Percentiles rank a stretch among this genome's conserved stretches.
Evolutionary conservation across 2,329 filamentous ascomycete genomes (phyloP).

Genomic region (Ophiosphaerella herpotricha): DNA sequence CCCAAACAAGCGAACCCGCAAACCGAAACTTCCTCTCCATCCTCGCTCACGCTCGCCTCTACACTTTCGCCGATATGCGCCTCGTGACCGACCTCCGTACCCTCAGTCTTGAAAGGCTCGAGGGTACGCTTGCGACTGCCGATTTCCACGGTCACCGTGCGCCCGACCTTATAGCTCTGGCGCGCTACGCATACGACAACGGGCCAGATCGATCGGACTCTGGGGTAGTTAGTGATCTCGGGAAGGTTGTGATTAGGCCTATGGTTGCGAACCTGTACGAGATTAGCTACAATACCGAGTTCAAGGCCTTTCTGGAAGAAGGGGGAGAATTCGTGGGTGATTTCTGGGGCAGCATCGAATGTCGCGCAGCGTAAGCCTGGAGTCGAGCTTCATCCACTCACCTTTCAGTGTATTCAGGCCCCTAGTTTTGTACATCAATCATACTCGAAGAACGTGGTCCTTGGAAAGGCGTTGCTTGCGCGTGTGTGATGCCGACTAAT

Average conservation of each 20-base stretch:
- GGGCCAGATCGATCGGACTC: conserved; percentile 11
- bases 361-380: conserved; percentile 1
- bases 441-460: no score
- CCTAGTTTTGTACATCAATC: no score
- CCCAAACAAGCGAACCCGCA: not conserved
- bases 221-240: conserved; percentile 23
- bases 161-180: conserved; percentile 25
- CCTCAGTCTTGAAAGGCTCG: conserved; percentile 33
- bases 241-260: conserved; percentile 28
- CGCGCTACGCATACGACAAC: conserved; percentile 28
- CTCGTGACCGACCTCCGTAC: conserved; percentile 28
- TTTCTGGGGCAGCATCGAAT: conserved; percentile 5
- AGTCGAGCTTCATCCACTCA: no score
- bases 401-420: no score
- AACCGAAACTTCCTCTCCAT: conserved; percentile 26
- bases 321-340: conserved; percentile 34
- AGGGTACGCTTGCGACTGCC: conserved; percentile 30
- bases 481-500: no score
- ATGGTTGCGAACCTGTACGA: conserved; percentile 25
- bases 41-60: conserved; percentile 37
- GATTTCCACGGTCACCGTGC: conserved; percentile 24
- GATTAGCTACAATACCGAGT: conserved; percentile 20
- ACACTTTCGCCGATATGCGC: conserved; percentile 29
- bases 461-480: no score
- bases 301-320: conserved; percentile 23